Evolutionary conservation across 2,329 filamentous ascomycete species (phyloP), one percentile per base, ranked within the genome.

Genomic region (Fusarium secorum): DNA sequence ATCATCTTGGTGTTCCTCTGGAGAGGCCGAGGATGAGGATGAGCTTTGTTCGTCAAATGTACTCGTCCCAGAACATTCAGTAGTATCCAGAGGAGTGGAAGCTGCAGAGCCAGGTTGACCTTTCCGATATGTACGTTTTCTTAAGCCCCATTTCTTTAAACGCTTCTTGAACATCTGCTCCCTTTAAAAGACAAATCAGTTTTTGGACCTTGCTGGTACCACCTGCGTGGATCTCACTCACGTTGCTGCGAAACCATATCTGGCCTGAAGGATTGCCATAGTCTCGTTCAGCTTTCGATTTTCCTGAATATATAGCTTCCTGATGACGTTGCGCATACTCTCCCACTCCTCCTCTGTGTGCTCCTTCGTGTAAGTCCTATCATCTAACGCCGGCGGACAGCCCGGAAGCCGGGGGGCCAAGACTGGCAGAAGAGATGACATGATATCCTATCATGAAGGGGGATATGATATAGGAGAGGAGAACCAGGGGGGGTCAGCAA

Each of bases 161-260:
- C 80, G 76, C 66, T 81, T 81, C 62, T 81, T 81, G 58, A 80
- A 81, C 79, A 81, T 81, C 74, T 81, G 79, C 60, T 81, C 79
- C 57, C 80, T 81, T 63, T 57, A 36, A 33, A 44, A 32, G 30
- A 57, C 28, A 20, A 57, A 70, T 71, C 60, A 71, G 69, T 65
- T 54, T 70, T 57, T 36, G 32, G 44, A 22, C 49, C 45, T 48
- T 52, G 41, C 45, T 53, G 28, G 45, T 22, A 30, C 15, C 41
- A 24, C 13, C 41, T n/a, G 11, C 24, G 26, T 35, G 15, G 24
- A 39, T 58, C 26, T 35, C 42, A 79, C 80, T 79, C 71, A 81
- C 80, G 80, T 81, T 52, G 80, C 80, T 33, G 77, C 78, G 54
- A 81, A 81, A 33, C 78, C 78, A 69, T 81, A 71, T 39, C 75